These are phyloP conservation scores for Botrytis tulipae DNA, from an alignment of 2,329 filamentous ascomycete species.

Conservation along the genomic window DNA sequence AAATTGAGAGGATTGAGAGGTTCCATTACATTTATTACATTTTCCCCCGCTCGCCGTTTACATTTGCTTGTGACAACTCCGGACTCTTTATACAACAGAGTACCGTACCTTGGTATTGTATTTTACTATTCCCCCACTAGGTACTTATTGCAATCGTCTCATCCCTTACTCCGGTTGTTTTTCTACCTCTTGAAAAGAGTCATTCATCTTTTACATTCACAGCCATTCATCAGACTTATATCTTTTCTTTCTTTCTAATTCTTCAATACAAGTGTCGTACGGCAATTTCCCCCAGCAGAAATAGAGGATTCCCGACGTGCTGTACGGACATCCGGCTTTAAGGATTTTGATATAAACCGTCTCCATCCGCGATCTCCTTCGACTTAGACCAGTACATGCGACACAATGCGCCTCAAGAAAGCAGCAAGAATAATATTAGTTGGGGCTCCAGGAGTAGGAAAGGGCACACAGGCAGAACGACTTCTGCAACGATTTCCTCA, in stretches of 20 bases:
- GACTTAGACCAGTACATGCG: neutral
- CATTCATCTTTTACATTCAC: neutral
- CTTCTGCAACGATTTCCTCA: constrained; percentile 84
- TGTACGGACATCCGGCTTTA: constrained; percentile 14
- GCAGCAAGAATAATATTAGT: constrained; percentile 93
- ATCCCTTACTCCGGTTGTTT: neutral
- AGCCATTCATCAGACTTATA: neutral
- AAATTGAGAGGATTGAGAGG: neutral
- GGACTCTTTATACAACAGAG: neutral
- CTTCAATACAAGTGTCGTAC: neutral
- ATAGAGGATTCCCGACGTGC: neutral
- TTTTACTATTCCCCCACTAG: neutral
- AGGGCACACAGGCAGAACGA: constrained; percentile 92
- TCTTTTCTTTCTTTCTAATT: neutral
- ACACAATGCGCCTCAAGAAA: constrained; percentile 64
- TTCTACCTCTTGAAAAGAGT: neutral
- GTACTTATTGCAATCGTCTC: neutral
- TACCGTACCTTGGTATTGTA: neutral
- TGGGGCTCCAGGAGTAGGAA: constrained; percentile 87
- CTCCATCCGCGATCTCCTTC: neutral
- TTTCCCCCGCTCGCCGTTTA: neutral
- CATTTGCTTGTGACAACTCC: constrained; percentile 10
- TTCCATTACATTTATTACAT: neutral
- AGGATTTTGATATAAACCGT: neutral
- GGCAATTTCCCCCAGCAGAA: neutral